Evolutionary conservation across 352 stramenopile species (phyloP), one percentile per base, ranked within the genome.

Genomic region (Phytophthora capsici): DNA sequence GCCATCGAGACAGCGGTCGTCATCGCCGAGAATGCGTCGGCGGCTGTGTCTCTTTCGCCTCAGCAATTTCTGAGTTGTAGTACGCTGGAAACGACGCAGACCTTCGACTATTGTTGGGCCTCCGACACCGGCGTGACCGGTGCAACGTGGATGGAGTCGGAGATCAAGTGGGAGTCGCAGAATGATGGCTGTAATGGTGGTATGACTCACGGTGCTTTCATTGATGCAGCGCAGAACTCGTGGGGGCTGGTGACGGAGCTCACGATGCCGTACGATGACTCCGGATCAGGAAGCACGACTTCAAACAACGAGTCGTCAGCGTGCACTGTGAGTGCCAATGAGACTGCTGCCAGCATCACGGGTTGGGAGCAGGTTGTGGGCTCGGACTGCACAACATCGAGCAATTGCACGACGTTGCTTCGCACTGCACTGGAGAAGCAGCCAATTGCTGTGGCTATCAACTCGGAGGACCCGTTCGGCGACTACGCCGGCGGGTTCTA

Each of bases 151-250:
- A 69, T 94, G 25, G 60, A 77, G 10, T 63, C 77, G 16, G 66
- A 73, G 52, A 90, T 92, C 51, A 89, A 78, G 55, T 94, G 85
- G 85, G 84, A 90, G 53, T 91, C 83, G 8, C 71, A 70, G 32
- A 94, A 94, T 69, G 61, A 90, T 20, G 83, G 82, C n/a, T 94
- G 85, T 25, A 81, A 91, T 34, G 85, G 85, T 57, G 85, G 85
- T 20, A 94, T 94, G 85, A 94, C 85, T 13, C 85, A 94, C 56
- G 84, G 84, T 10, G 85, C 85, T 20, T 90, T 94, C 57, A 84
- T 87, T 41, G 85, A 94, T 40, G 83, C 85, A 0, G 83, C 80
- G 4, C 73, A 86, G 63, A 78, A 82, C 22, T 54, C 73, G 12
- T 85, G 80, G 63, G 77, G 82, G n/a, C 78, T 94, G 2, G 58